Percentiles rank a stretch among this genome's conserved stretches.
These are phyloP conservation scores for Eutrema yunnanense DNA, from an alignment of 345 rosid genomes.

Conservation along the genomic window DNA sequence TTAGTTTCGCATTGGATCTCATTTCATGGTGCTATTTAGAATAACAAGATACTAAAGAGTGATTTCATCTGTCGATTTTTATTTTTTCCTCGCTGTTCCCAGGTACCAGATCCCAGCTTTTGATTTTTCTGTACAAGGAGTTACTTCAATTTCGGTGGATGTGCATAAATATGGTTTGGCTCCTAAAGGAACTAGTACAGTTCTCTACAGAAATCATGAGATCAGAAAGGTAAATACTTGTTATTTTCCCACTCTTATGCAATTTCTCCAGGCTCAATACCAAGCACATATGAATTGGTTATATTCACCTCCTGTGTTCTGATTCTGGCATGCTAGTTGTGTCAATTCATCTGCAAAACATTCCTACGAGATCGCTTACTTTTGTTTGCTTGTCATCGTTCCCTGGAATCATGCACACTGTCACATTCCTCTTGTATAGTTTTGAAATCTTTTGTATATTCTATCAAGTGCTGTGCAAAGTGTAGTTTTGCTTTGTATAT, in stretches of 20 bases:
- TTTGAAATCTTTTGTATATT: neutral
- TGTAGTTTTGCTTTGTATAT: neutral
- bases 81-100: conserved; percentile 9
- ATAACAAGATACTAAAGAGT: neutral
- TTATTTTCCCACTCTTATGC: neutral
- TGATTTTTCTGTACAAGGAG: conserved; percentile 86
- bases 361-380: neutral
- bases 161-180: conserved; percentile 97
- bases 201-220: conserved; percentile 89
- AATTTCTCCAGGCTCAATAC: neutral
- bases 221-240: conserved; percentile 76
- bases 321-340: neutral
- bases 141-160: conserved; percentile 84
- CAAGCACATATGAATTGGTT: neutral
- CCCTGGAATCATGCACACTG: neutral
- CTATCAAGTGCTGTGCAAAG: neutral
- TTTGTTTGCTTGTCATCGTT: neutral
- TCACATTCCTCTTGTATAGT: neutral
- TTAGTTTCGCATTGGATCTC: neutral
- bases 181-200: conserved; percentile 92
- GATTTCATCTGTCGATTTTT: neutral
- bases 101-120: conserved; percentile 82
- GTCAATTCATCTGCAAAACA: neutral
- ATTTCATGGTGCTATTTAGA: neutral
- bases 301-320: neutral